phyloP scores from a whole-genome alignment of 2,329 filamentous ascomycete genomes.

The Ampelomyces quisqualis region DNA sequence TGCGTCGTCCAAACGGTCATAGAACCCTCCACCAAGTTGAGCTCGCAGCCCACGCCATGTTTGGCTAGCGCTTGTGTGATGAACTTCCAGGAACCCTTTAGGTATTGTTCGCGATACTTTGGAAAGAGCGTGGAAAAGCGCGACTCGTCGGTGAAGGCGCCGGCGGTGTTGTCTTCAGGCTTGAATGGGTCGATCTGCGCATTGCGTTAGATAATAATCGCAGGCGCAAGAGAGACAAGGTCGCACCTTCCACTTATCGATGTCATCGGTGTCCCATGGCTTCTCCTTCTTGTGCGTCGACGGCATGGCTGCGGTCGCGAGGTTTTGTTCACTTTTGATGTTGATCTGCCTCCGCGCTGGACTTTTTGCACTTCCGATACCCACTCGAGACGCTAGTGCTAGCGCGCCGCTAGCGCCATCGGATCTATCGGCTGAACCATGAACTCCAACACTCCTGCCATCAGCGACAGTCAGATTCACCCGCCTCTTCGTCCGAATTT shows the following conservation, averaged over 20 bases:
- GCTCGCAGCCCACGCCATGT: conserved; percentile 81
- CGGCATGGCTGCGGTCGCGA: conserved; percentile 61
- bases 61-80: conserved; percentile 87
- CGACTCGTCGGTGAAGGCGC: conserved; percentile 89
- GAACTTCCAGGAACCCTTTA: conserved; percentile 90
- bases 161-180: conserved; percentile 78
- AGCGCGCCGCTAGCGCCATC: background rate
- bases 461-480: too few relatives aligned
- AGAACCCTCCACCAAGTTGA: conserved; percentile 91
- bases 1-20: conserved; percentile 96
- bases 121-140: conserved; percentile 86
- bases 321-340: background rate
- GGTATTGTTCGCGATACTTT: conserved; percentile 92
- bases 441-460: too few relatives aligned
- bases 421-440: background rate
- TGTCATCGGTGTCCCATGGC: conserved; percentile 86
- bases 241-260: conserved; percentile 88
- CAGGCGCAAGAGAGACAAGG: background rate
- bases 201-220: conserved; percentile 3
- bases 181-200: conserved; percentile 75
- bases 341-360: background rate
- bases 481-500: too few relatives aligned
- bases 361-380: background rate
- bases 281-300: conserved; percentile 80
- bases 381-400: background rate